Evolutionary conservation across 2,329 filamentous ascomycete species (phyloP).

Genomic region (Dactylellina sp.): DNA sequence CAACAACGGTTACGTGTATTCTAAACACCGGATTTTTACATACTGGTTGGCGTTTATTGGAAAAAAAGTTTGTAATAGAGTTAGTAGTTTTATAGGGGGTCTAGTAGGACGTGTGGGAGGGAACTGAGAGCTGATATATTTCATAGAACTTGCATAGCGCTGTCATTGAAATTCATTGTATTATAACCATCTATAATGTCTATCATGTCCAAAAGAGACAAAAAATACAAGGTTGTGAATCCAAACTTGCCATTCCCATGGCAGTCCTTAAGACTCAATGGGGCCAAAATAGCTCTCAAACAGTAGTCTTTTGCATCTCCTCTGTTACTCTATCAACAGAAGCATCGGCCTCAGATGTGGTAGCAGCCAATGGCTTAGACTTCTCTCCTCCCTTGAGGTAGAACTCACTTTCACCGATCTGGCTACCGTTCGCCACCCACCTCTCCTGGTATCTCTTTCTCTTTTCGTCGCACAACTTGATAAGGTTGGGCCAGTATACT

Average conservation of each 20-base stretch:
- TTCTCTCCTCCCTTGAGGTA: conserved; percentile 80
- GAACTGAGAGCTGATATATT: background rate
- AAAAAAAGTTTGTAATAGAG: too few relatives aligned
- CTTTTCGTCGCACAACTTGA: conserved; percentile 75
- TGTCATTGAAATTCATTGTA: conserved; percentile 32
- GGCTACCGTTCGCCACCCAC: conserved; percentile 83
- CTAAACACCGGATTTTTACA: conserved; percentile 6
- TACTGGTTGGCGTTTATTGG: background rate
- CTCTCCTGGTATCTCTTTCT: conserved; percentile 73
- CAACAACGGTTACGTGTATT: background rate
- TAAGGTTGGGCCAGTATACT: conserved; percentile 88
- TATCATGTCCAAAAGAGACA: conserved; percentile 19
- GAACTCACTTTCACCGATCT: conserved; percentile 85
- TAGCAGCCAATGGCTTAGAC: conserved; percentile 60
- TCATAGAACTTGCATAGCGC: conserved; percentile 26
- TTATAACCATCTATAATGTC: conserved; percentile 54
- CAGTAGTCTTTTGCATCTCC: conserved; percentile 36
- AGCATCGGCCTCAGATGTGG: conserved; percentile 15
- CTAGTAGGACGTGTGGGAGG: background rate
- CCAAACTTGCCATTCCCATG: too few relatives aligned
- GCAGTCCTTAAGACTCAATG: too few relatives aligned
- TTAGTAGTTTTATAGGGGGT: background rate
- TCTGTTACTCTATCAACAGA: conserved; percentile 47
- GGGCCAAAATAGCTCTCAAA: too few relatives aligned
- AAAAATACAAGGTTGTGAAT: background rate